Base-by-base conservation (phyloP, 441 rosid genomes). In the Biscutella laevigata region DNA sequence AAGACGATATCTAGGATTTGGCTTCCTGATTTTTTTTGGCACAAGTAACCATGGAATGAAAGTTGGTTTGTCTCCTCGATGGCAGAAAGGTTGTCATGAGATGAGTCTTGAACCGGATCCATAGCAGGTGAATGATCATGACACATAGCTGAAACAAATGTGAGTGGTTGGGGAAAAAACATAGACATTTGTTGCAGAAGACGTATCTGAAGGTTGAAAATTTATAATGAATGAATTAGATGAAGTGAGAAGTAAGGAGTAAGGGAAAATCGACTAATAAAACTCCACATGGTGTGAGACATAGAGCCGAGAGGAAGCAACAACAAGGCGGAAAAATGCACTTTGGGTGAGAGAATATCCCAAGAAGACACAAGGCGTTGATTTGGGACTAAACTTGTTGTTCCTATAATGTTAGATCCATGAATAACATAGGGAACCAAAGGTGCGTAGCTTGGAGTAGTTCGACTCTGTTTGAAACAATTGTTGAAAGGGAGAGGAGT, bases 231-330 rank as follows among this genome's bases (percentile, higher is more conserved):
- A n/a, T n/a, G n/a, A n/a, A n/a, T n/a, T n/a, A n/a, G n/a, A n/a
- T n/a, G n/a, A 0, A 11, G 0, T 33, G 7, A 15, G 12, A 0
- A 33, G 0, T 0, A 3, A 12, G 16, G 3, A 4, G 1, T 11
- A 33, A 1, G 37, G 16, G 3, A 33, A 33, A 1, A 33, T 8
- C 0, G 4, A 33, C n/a, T 33, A 3, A 12, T 33, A 6, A 4
- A 33, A 33, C 7, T 33, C 37, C 14, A 35, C 40, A 35, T 14
- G 40, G 7, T 19, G 2, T 6, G 40, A 14, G 20, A 35, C 19
- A 35, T 14, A 14, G 0, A 35, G 1, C 0, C 5, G 10, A 5
- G 37, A 12, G 1, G 16, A 12, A 0, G 4, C 4, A 12, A 33
- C 20, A 14, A 13, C 20, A 1, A 35, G 10, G 4, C 40, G 7